Evolutionary conservation across 2,329 filamentous ascomycete species (phyloP).

Genomic region (Fonsecaea monophora): DNA sequence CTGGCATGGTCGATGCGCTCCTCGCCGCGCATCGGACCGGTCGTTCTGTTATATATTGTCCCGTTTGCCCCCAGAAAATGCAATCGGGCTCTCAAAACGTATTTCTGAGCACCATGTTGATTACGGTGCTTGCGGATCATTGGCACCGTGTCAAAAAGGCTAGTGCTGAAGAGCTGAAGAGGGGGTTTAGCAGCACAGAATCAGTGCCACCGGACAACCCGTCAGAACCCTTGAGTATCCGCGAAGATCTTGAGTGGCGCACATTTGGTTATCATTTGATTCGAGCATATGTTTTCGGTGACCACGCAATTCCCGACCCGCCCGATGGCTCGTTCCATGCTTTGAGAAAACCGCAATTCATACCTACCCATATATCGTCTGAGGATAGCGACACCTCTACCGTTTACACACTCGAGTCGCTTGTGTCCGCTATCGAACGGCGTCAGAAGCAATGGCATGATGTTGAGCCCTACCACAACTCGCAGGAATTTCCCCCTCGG

Average conservation of each 20-base stretch:
- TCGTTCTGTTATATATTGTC: conserved; percentile 51
- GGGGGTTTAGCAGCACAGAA: conserved; percentile 48
- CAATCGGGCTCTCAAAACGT: conserved; percentile 54
- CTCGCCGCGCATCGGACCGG: conserved; percentile 53
- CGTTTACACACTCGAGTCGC: conserved; percentile 43
- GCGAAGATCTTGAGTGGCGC: conserved; percentile 43
- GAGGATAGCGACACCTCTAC: conserved; percentile 9
- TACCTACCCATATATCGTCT: conserved; percentile 15
- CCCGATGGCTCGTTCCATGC: conserved; percentile 17
- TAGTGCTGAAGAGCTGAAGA: conserved; percentile 48
- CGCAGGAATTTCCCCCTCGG: conserved; percentile 28
- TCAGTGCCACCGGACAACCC: neutral
- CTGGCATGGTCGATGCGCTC: conserved; percentile 52
- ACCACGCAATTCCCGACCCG: conserved; percentile 29
- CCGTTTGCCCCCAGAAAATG: conserved; percentile 51
- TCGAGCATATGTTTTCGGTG: conserved; percentile 38
- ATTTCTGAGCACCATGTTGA: conserved; percentile 54
- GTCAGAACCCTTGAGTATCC: conserved; percentile 20
- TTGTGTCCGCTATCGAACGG: conserved; percentile 51
- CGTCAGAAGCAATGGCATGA: conserved; percentile 53
- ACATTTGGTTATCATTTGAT: conserved; percentile 42
- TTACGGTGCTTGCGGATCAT: conserved; percentile 53
- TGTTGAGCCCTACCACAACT: conserved; percentile 20
- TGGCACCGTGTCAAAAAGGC: conserved; percentile 52
- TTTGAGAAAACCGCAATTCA: conserved; percentile 14